phyloP scores from a whole-genome alignment of 441 rosid species.

The Raphanus hybrid region DNA sequence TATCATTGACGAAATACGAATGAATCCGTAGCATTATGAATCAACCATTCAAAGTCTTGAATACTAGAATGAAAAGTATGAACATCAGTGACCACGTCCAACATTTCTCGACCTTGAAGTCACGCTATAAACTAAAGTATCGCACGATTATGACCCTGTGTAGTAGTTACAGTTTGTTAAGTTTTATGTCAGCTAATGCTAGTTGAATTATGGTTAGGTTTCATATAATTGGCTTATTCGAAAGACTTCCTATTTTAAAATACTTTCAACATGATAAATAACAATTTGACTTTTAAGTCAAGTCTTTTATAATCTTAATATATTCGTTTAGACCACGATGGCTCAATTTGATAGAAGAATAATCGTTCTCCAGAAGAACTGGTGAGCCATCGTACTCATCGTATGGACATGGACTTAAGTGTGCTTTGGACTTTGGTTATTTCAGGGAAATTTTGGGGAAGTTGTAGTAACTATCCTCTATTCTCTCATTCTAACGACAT shows the following conservation, averaged over 20 bases:
- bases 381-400: slow-evolving; percentile 34
- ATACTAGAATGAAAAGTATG: not conserved
- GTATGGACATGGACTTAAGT: slow-evolving; percentile 25
- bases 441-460: slow-evolving; percentile 37
- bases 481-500: not conserved
- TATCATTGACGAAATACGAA: not conserved
- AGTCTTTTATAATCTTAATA: slow-evolving; percentile 24
- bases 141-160: not conserved
- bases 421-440: slow-evolving; percentile 16
- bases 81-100: slow-evolving; percentile 22
- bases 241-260: slow-evolving; percentile 27
- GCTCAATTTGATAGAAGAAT: not conserved
- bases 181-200: slow-evolving; percentile 19
- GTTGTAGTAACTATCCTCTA: slow-evolving; percentile 25
- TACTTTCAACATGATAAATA: slow-evolving; percentile 6
- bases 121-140: slow-evolving; percentile 12
- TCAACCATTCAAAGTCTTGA: not conserved
- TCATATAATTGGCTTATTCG: slow-evolving; percentile 17
- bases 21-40: not conserved
- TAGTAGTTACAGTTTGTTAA: slow-evolving; percentile 27
- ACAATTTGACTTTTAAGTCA: slow-evolving; percentile 39
- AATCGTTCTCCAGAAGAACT: not conserved
- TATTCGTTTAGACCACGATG: slow-evolving; percentile 22
- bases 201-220: slow-evolving; percentile 25
- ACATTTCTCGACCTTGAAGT: slow-evolving; percentile 15